Conservation (phyloP, 306 rosid genomes). For the Casuarina equisetifolia region DNA sequence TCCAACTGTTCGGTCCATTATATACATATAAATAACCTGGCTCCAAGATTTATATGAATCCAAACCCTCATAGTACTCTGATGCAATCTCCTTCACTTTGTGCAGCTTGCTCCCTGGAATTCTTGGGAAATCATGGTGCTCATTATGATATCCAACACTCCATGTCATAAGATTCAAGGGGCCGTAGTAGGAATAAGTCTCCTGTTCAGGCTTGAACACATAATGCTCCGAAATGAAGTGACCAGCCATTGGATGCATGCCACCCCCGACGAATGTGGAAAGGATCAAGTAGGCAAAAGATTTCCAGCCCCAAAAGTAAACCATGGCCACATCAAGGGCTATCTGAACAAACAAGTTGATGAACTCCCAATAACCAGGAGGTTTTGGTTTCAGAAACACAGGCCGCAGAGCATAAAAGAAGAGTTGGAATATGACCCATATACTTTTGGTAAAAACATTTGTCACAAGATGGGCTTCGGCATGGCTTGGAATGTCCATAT, state of each 20-base stretch:
- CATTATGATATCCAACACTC: slow-evolving; percentile 90
- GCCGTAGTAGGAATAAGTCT: slow-evolving; percentile 92
- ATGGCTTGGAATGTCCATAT: slow-evolving; percentile 84
- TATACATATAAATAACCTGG: slow-evolving; percentile 78
- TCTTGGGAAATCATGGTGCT: slow-evolving; percentile 92
- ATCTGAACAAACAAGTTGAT: slow-evolving; percentile 66
- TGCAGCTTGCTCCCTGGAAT: slow-evolving; percentile 87
- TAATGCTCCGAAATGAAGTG: slow-evolving; percentile 96
- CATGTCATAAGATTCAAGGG: slow-evolving; percentile 83
- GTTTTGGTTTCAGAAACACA: slow-evolving; percentile 80
- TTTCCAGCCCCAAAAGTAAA: slow-evolving; percentile 72
- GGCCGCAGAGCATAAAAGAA: slow-evolving; percentile 88
- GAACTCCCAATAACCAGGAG: slow-evolving; percentile 89
- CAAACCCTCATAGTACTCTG: slow-evolving; percentile 65
- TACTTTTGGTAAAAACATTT: slow-evolving; percentile 50
- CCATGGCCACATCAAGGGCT: slow-evolving; percentile 62
- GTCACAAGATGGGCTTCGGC: slow-evolving; percentile 73
- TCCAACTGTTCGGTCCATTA: slow-evolving; percentile 80
- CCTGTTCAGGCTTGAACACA: slow-evolving; percentile 80
- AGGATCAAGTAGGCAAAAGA: slow-evolving; percentile 72
- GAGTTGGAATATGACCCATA: slow-evolving; percentile 84
- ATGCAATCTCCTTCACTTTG: slow-evolving; percentile 84
- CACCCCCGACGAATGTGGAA: slow-evolving; percentile 89
- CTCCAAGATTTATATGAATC: slow-evolving; percentile 73
- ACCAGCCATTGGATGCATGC: slow-evolving; percentile 99